These are phyloP conservation scores for Boechera stricta DNA, from an alignment of 345 rosid species.

Conservation along the genomic window DNA sequence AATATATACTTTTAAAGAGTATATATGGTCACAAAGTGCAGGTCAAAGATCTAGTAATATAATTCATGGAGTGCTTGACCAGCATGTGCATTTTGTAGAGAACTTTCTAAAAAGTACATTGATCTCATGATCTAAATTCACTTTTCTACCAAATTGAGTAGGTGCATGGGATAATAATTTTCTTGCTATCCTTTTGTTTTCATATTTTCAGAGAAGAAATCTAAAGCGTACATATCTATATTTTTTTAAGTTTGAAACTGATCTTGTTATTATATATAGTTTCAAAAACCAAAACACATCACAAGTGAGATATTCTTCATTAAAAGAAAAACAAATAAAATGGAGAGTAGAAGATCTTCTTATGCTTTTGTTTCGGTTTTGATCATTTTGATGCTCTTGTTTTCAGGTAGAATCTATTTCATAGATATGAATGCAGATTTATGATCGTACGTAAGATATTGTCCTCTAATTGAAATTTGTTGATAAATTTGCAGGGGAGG, in stretches of 20 bases:
- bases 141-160: not conserved
- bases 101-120: not conserved
- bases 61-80: not conserved
- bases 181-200: not conserved
- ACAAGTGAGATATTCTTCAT: not conserved
- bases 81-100: not conserved
- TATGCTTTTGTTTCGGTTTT: not conserved
- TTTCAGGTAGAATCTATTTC: not conserved
- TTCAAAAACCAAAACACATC: not conserved
- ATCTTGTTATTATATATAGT: not conserved
- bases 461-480: not conserved
- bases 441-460: not conserved
- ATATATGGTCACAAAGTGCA: not conserved
- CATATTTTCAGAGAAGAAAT: not conserved
- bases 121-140: not conserved
- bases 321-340: not conserved
- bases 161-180: not conserved
- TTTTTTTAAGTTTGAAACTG: not conserved
- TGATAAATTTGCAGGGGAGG: not conserved
- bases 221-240: not conserved
- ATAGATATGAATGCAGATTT: not conserved
- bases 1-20: no score
- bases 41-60: not conserved
- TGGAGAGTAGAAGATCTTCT: not conserved
- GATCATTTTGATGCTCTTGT: not conserved